Conservation (phyloP, 2,329 filamentous ascomycete genomes). For the Nigrospora oryzae region DNA sequence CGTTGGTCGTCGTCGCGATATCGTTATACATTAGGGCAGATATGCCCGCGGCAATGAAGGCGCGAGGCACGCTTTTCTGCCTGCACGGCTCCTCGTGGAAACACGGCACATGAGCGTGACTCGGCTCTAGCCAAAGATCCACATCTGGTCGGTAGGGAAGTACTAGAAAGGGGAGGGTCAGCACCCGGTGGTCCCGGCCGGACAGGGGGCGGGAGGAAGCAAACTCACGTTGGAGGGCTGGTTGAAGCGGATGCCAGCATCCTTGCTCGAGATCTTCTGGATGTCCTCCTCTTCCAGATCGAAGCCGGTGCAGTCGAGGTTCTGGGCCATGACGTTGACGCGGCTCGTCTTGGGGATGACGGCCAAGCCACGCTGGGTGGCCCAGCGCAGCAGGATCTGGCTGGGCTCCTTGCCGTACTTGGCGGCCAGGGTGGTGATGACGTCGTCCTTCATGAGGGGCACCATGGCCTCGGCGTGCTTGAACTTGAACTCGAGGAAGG, state of each 20-base stretch:
- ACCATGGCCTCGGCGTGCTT: slow-evolving; percentile 55
- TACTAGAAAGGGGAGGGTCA: slow-evolving; percentile 29
- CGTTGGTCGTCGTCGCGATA: too few relatives aligned
- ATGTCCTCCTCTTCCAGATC: slow-evolving; percentile 60
- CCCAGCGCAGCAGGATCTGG: slow-evolving; percentile 80
- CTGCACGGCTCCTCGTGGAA: too few relatives aligned
- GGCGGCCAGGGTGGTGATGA: slow-evolving; percentile 55
- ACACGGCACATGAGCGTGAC: too few relatives aligned
- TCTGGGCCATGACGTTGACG: slow-evolving; percentile 46
- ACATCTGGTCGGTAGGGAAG: slow-evolving; percentile 47
- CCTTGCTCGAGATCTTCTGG: slow-evolving; percentile 54
- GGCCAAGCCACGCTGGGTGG: slow-evolving; percentile 71
- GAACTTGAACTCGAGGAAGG: slow-evolving; percentile 71
- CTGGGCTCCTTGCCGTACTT: slow-evolving; percentile 67
- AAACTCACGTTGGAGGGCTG: slow-evolving; percentile 60
- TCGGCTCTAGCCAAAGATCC: slow-evolving; percentile 42
- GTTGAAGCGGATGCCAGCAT: slow-evolving; percentile 66
- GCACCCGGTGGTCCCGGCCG: slow-evolving; percentile 6
- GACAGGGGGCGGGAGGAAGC: neutral
- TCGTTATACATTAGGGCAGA: too few relatives aligned
- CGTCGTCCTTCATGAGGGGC: slow-evolving; percentile 62
- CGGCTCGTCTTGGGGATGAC: slow-evolving; percentile 73
- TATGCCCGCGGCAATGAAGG: too few relatives aligned
- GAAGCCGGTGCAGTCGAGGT: slow-evolving; percentile 59
- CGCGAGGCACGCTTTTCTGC: too few relatives aligned